Base-by-base conservation (phyloP, 2,329 filamentous ascomycete genomes). In the Claviceps sp. region DNA sequence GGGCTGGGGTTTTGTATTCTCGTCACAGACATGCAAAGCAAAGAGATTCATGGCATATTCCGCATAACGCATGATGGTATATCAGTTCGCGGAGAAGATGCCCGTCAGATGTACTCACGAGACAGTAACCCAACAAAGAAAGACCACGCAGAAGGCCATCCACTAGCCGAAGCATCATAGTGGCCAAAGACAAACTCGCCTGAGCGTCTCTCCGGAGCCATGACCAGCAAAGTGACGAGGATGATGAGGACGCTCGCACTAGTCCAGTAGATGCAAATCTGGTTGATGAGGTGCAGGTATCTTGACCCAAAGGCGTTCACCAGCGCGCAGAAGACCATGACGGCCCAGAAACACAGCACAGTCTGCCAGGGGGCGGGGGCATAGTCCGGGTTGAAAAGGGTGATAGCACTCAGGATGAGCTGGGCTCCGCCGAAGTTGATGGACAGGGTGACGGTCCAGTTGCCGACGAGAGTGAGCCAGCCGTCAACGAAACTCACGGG, bases 221-320 rank as follows among this genome's bases (percentile, higher is more conserved):
- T 85, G 24, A 78, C 72, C 45, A 89, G 71, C 1, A 87, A 68
- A 0, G 83, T 85, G 56, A 88, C 84, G 51, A 76, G 81, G 56
- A 89, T 86, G 51, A 88, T 72, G 44, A 79, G 66, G 58, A 88
- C 87, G 1, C 84, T 85, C 3, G 74, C 68, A 4, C 85, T 71
- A 0, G 82, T 86, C 85, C 85, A 89, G 59, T 81, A 79, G 57
- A 89, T 85, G 38, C 85, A 85, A 37, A 76, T 68, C 62, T 85
- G 83, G 65, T 84, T 88, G 61, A 88, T 73, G 38, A 77, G 71
- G 2, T 85, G 84, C 37, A 89, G 70, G 8, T 82, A 64, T 1
- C 62, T 57, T n/a, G 67, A 67, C 30, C 76, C 73, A 57, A 87
- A 84, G 6, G 81, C 79, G 57, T 88, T 88, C 64, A 88, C 71